phyloP scores from a whole-genome alignment of 106 monocot species.

The Platanthera guangdongensis region DNA sequence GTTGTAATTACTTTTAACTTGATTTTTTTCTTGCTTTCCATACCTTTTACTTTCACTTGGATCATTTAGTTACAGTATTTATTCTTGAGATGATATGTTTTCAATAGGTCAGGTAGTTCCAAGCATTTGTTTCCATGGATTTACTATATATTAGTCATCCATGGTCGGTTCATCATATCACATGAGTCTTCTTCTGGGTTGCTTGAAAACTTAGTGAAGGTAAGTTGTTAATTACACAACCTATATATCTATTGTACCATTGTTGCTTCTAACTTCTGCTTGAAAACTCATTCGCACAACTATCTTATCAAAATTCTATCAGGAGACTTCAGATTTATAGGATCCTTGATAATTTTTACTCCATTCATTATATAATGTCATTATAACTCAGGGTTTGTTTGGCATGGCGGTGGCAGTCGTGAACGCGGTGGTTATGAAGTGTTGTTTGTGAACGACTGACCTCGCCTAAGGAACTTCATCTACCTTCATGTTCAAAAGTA shows the following conservation, averaged over 20 bases:
- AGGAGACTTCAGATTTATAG: too few species aligned
- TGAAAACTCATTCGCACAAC: too few species aligned
- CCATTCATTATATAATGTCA: too few species aligned
- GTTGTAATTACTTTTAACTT: background rate
- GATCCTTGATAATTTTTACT: too few species aligned
- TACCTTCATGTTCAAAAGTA: too few species aligned
- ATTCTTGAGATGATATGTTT: background rate
- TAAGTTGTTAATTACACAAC: slow-evolving; percentile 13
- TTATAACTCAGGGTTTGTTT: too few species aligned
- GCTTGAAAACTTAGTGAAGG: slow-evolving; percentile 45
- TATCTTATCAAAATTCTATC: too few species aligned
- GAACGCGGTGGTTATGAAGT: too few species aligned
- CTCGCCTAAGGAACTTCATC: too few species aligned
- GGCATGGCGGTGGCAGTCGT: too few species aligned
- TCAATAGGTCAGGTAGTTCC: slow-evolving; percentile 34
- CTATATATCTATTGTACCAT: background rate
- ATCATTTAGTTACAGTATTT: background rate
- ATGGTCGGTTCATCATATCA: slow-evolving; percentile 46
- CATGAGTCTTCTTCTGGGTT: slow-evolving; percentile 40
- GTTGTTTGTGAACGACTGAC: too few species aligned
- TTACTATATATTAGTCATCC: slow-evolving; percentile 46
- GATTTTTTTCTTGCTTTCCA: background rate
- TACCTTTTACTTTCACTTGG: background rate
- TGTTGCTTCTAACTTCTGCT: background rate
- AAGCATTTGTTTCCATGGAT: slow-evolving; percentile 57